Evolutionary conservation across 257 asterid species (phyloP).

Genomic region (Solanum clarkiae): DNA sequence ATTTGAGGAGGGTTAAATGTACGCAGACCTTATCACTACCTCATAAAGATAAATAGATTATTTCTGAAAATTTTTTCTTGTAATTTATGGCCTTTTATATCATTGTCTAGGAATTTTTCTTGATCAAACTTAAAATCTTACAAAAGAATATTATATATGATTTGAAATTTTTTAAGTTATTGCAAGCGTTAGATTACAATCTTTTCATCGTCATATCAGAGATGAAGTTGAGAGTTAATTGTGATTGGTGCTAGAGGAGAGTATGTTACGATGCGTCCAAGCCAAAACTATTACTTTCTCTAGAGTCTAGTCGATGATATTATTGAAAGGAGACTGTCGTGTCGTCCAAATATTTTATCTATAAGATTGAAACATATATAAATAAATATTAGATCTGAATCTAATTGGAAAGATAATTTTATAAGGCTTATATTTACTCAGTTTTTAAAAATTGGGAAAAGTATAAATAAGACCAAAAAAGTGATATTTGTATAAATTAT

Average conservation of each 20-base stretch:
- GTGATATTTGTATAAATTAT: background rate
- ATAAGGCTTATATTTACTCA: background rate
- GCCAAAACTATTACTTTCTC: too few species aligned
- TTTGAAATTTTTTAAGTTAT: background rate
- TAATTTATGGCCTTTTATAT: background rate
- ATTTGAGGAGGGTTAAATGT: too few species aligned
- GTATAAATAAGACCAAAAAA: background rate
- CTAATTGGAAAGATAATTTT: background rate
- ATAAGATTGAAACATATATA: background rate
- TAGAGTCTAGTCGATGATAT: too few species aligned
- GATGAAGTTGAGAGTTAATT: too few species aligned
- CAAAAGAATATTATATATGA: background rate
- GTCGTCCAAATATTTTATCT: background rate
- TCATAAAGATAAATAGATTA: too few species aligned
- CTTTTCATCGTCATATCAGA: background rate
- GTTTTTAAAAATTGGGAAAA: background rate
- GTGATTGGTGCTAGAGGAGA: too few species aligned
- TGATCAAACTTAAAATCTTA: background rate
- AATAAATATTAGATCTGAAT: background rate
- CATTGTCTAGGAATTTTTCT: background rate
- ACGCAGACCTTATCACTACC: too few species aligned
- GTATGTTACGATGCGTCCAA: too few species aligned
- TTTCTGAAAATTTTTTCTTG: too few species aligned
- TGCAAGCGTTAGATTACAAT: rapidly evolving
- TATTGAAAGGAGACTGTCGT: too few species aligned